These are phyloP conservation scores for Kodamaea kaohsiungensis DNA, from an alignment of 805 yeast species.

Conservation along the genomic window DNA sequence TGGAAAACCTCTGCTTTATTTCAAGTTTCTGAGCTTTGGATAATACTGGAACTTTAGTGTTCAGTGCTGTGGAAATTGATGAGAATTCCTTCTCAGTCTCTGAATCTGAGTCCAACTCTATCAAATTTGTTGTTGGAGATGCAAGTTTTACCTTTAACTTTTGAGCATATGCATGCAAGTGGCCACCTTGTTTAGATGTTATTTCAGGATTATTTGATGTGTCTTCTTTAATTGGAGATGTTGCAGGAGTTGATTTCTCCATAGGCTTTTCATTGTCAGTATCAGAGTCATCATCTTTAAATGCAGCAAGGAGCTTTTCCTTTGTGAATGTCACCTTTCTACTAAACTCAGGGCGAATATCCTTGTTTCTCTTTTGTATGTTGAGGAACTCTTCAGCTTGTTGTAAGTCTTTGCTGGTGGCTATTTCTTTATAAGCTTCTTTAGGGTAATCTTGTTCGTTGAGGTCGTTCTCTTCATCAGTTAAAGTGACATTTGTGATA, in stretches of 20 bases:
- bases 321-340: constrained; percentile 29
- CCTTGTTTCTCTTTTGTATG: constrained; percentile 31
- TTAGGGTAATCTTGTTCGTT: constrained; percentile 24
- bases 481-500: constrained; percentile 30
- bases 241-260: constrained; percentile 29
- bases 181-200: constrained; percentile 13
- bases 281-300: constrained; percentile 20
- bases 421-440: constrained; percentile 18
- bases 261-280: constrained; percentile 9
- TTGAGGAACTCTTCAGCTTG: constrained; percentile 35
- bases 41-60: constrained; percentile 23
- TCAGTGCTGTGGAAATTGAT: neutral
- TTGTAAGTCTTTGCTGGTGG: constrained; percentile 27
- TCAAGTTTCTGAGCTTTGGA: constrained; percentile 32
- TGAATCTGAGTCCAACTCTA: constrained; percentile 31
- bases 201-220: neutral
- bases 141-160: constrained; percentile 26
- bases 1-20: constrained; percentile 35
- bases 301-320: constrained; percentile 34
- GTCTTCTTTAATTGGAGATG: constrained; percentile 28
- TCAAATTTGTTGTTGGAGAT: constrained; percentile 25
- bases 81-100: constrained; percentile 16
- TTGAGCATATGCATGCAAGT: constrained; percentile 38
- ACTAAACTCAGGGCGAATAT: constrained; percentile 33
- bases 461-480: constrained; percentile 43